phyloP scores from a whole-genome alignment of 139 green algal species.

The Coccomyxa sp. region DNA sequence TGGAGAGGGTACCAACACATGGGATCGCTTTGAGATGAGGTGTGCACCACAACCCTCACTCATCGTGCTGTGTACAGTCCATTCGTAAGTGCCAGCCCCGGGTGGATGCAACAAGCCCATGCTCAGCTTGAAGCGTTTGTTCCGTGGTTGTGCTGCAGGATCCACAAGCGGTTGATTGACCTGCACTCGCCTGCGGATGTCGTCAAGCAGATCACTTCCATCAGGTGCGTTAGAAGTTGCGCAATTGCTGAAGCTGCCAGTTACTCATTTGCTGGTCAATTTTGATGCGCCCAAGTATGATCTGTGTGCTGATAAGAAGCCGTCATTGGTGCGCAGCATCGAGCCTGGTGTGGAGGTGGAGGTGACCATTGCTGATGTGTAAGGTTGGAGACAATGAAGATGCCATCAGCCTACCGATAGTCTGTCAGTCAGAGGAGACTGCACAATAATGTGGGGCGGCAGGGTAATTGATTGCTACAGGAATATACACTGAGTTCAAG shows the following conservation, averaged over 20 bases:
- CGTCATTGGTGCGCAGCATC: constrained; percentile 57
- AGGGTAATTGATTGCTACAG: no score
- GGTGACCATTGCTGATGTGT: constrained; percentile 78
- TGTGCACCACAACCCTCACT: constrained; percentile 11
- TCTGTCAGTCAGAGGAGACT: background rate
- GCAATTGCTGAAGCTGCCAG: background rate
- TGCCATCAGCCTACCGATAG: no score
- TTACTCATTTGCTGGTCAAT: background rate
- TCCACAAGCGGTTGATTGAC: constrained; percentile 99
- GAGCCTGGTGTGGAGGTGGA: constrained; percentile 98
- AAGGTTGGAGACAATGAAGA: background rate
- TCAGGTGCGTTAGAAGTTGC: constrained; percentile 46
- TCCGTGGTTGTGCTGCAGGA: constrained; percentile 37
- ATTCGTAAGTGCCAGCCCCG: background rate
- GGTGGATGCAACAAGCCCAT: background rate
- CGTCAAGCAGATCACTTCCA: constrained; percentile 99
- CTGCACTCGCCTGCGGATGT: constrained; percentile 95
- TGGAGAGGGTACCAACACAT: constrained; percentile 99
- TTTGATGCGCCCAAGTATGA: background rate
- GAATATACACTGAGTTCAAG: no score
- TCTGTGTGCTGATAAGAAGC: background rate
- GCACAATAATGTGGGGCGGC: background rate
- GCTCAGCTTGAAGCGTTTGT: background rate
- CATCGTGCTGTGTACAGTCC: background rate
- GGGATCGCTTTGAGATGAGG: constrained; percentile 94